Conservation (phyloP, 148 eudicot species). For the Silene latifolia region DNA sequence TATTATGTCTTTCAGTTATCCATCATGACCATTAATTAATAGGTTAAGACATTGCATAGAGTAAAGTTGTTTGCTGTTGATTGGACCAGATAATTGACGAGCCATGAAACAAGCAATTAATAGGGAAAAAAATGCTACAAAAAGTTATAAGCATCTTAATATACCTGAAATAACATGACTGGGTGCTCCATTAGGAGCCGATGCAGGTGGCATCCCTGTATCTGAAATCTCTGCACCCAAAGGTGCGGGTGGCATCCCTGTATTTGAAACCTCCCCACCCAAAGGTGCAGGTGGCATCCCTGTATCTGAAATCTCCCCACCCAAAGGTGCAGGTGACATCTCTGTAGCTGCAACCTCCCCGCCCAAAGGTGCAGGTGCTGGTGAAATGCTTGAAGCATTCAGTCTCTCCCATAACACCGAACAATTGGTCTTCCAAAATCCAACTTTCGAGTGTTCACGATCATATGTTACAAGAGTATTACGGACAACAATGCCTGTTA, state of each 20-base stretch:
- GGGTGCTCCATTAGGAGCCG: constrained; percentile 41
- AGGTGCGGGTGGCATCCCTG: constrained; percentile 21
- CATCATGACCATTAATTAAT: constrained; percentile 2
- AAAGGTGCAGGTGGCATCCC: constrained; percentile 42
- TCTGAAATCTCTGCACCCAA: constrained; percentile 28
- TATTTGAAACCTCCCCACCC: constrained; percentile 43
- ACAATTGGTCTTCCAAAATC: constrained; percentile 98
- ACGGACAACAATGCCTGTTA: constrained; percentile 74
- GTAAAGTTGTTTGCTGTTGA: neutral
- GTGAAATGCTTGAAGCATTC: constrained; percentile 41
- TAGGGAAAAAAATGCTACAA: neutral
- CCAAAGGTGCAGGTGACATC: constrained; percentile 23
- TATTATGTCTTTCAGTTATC: neutral
- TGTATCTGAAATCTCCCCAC: constrained; percentile 29
- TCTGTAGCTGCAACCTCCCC: constrained; percentile 30
- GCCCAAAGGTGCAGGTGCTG: constrained; percentile 30
- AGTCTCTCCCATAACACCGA: constrained; percentile 81
- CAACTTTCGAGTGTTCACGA: constrained; percentile 72
- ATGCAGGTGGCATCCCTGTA: constrained; percentile 40
- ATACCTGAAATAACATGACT: constrained; percentile 45
- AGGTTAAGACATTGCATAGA: neutral
- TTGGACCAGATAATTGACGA: neutral
- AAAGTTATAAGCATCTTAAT: neutral
- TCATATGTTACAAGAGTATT: constrained; percentile 94
- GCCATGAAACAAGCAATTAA: neutral